Evolutionary conservation across 805 yeast genomes (phyloP).

Genomic region (Cyberlindnera subsufficiens): DNA sequence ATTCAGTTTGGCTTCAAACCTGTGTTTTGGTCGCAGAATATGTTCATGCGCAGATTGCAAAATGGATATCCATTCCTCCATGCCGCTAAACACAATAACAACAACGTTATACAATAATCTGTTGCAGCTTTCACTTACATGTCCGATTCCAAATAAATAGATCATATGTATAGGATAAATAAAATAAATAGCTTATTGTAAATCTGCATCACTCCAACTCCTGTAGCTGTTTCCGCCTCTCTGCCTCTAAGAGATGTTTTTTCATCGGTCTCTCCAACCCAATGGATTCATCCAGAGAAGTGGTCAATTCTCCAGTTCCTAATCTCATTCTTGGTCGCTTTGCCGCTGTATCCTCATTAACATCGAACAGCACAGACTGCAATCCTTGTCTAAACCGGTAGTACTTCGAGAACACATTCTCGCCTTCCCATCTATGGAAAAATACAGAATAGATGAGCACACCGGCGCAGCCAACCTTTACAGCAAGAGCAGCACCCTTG

Average conservation of each 20-base stretch:
- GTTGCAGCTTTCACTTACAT: no score
- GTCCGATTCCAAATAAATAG: no score
- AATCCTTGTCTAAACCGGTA: constrained; percentile 54
- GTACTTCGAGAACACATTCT: constrained; percentile 65
- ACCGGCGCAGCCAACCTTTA: constrained; percentile 42
- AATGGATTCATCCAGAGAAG: constrained; percentile 23
- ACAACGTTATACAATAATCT: no score
- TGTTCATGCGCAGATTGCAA: no score
- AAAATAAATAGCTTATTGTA: background rate
- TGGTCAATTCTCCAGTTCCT: constrained; percentile 29
- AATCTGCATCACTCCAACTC: constrained; percentile 43
- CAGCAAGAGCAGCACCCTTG: constrained; percentile 55
- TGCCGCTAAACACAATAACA: no score
- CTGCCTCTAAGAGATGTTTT: constrained; percentile 71
- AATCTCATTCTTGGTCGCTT: constrained; percentile 29
- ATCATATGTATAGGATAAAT: background rate
- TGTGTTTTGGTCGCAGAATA: no score
- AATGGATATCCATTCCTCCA: no score
- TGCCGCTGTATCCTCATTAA: constrained; percentile 48
- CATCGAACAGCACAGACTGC: constrained; percentile 49
- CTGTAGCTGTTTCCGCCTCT: constrained; percentile 57
- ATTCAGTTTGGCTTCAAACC: no score
- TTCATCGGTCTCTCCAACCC: constrained; percentile 65
- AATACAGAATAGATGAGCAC: constrained; percentile 57
- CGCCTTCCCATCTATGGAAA: constrained; percentile 77